Evolutionary conservation across 495 filamentous ascomycete species (phyloP), one percentile per base, ranked within the genome.

Genomic region (Bryoglossum gracile): DNA sequence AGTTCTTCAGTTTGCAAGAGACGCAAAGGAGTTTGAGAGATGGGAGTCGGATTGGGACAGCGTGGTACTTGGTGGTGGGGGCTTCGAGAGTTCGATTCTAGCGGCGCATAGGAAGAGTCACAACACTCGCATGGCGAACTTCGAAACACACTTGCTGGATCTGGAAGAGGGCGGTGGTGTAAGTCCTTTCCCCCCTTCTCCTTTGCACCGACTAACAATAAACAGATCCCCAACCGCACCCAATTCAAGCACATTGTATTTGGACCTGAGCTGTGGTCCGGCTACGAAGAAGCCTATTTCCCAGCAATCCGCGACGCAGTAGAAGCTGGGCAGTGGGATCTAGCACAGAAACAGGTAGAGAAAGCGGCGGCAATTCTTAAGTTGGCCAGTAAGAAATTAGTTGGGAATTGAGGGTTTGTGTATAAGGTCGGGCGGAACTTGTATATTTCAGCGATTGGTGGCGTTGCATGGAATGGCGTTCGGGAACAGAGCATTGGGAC

Each of bases 221-320:
- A 19, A 40, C 51, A 92, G 85, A 72, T 95, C 22, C 89, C 88
- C 24, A 86, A 87, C 59, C 80, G 92, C 51, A 86, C 86, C 19
- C 94, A 96, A 68, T 98, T 88, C 73, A 95, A 92, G 62, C 94
- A 98, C 68, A 77, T 95, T 57, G 55, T 98, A 42, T 92, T 87
- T 57, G 89, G 82, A 0, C 92, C 92, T 11, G 78, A 88, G 60
- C 66, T 77, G 4, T 90, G 88, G 86, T 81, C 80, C 39, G 81
- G 81, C 42, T 80, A 86, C 62, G 81, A 88, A 41, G 76, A 80
- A 37, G 76, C 82, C 0, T 83, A 80, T 53, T 97, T 97, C 68
- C 92, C 92, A 6, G 81, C 78, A 13, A 82, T 97, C 52, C 75
- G 87, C 33, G 92, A 97, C 64, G 81, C 84, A 18, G 69, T 96